Conservation (phyloP, 2,329 filamentous ascomycete species). For the Pseudogymnoascus sp. region DNA sequence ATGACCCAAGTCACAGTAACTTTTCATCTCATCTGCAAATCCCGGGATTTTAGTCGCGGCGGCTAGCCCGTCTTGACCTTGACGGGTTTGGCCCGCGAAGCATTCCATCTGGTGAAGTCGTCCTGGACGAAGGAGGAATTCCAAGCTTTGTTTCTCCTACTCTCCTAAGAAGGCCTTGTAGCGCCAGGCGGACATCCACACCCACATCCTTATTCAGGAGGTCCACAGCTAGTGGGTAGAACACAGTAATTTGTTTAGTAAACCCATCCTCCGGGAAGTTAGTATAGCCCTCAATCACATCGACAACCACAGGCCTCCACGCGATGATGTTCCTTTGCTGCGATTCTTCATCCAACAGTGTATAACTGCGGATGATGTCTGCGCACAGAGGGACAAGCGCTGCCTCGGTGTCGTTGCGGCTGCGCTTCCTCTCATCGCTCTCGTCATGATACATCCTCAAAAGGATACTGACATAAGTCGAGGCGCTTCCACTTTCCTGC, state of each 20-base stretch:
- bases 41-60: not conserved
- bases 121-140: conserved; percentile 19
- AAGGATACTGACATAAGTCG: conserved; percentile 91
- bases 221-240: conserved; percentile 82
- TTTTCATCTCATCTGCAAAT: not conserved
- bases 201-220: conserved; percentile 77
- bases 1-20: not conserved
- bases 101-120: conserved; percentile 5
- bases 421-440: conserved; percentile 72
- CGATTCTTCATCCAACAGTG: conserved; percentile 84
- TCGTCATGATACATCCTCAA: conserved; percentile 97
- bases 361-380: conserved; percentile 85
- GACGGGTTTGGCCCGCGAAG: not conserved
- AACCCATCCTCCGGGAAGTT: conserved; percentile 79
- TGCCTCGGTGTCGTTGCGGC: conserved; percentile 75
- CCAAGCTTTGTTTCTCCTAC: conserved; percentile 72
- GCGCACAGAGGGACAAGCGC: conserved; percentile 91
- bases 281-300: conserved; percentile 88
- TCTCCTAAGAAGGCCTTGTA: conserved; percentile 70
- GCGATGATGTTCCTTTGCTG: conserved; percentile 96
- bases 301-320: conserved; percentile 94
- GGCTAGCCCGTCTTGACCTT: conserved; percentile 1
- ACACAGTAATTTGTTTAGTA: conserved; percentile 67
- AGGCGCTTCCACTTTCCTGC: conserved; percentile 87
- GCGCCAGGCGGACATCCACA: conserved; percentile 66